Evolutionary conservation across 2,329 filamentous ascomycete species (phyloP).

Genomic region (Neofusicoccum kwambonambiense): DNA sequence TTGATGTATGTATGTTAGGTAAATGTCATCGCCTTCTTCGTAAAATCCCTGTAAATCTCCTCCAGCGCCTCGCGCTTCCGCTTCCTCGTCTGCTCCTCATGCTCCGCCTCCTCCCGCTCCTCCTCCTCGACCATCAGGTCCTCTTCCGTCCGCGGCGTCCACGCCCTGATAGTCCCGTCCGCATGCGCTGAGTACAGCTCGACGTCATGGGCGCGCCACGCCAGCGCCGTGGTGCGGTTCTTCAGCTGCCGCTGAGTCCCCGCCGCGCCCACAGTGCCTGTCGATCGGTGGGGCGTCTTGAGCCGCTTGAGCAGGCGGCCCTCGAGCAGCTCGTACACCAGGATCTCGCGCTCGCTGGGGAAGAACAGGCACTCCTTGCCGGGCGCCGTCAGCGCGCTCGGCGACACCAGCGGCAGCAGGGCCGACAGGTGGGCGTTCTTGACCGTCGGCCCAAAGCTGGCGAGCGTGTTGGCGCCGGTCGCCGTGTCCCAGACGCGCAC

Average conservation of each 20-base stretch:
- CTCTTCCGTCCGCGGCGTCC: slow-evolving; percentile 63
- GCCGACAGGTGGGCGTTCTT: slow-evolving; percentile 60
- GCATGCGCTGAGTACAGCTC: slow-evolving; percentile 80
- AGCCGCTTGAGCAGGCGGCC: slow-evolving; percentile 71
- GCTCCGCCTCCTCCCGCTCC: slow-evolving; percentile 37
- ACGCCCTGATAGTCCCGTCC: slow-evolving; percentile 79
- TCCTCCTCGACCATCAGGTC: slow-evolving; percentile 44
- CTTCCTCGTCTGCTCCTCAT: slow-evolving; percentile 44
- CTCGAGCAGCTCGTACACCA: slow-evolving; percentile 76
- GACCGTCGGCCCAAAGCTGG: slow-evolving; percentile 80
- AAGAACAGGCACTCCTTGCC: slow-evolving; percentile 71
- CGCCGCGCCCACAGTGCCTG: slow-evolving; percentile 18
- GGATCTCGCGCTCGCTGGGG: slow-evolving; percentile 72
- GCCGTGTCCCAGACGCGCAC: slow-evolving; percentile 84
- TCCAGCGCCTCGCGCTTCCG: slow-evolving; percentile 74
- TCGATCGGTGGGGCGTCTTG: slow-evolving; percentile 54
- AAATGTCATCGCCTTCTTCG: slow-evolving; percentile 11
- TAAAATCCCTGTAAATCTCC: slow-evolving; percentile 54
- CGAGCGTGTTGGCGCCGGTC: slow-evolving; percentile 81
- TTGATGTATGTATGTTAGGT: background rate
- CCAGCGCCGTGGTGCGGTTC: slow-evolving; percentile 69
- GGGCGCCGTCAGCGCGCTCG: slow-evolving; percentile 56
- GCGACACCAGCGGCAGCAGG: slow-evolving; percentile 53
- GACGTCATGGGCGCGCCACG: slow-evolving; percentile 69
- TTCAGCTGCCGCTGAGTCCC: slow-evolving; percentile 9